Percentiles rank a stretch among this genome's conserved stretches.
These are phyloP conservation scores for Xylariaceae sp. DNA, from an alignment of 2,329 filamentous ascomycete genomes.

Conservation along the genomic window DNA sequence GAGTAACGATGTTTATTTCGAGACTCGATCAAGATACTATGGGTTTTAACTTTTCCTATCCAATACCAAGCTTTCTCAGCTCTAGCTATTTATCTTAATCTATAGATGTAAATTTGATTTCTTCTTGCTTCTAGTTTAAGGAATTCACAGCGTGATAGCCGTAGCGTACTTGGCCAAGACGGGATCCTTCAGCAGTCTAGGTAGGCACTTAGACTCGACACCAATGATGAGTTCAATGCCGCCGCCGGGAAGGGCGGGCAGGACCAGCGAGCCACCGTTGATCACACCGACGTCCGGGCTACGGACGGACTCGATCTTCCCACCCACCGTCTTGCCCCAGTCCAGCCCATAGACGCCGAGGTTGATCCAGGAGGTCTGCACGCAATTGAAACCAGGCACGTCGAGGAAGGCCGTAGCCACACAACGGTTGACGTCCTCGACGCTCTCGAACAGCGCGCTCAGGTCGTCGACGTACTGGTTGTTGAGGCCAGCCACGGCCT, in stretches of 20 bases:
- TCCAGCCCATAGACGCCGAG: conserved; percentile 42
- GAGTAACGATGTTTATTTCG: too few species aligned
- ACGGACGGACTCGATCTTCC: conserved; percentile 40
- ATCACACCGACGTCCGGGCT: conserved; percentile 42
- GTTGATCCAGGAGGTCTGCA: conserved; percentile 44
- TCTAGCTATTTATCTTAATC: too few species aligned
- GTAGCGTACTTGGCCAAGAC: conserved; percentile 39
- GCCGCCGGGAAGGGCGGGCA: conserved; percentile 42
- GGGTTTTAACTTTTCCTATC: too few species aligned
- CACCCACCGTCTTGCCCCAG: conserved; percentile 42
- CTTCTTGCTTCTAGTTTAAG: too few species aligned
- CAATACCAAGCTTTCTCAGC: too few species aligned
- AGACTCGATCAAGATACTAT: too few species aligned
- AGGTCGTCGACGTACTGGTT: conserved; percentile 42
- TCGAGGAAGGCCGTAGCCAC: conserved; percentile 45
- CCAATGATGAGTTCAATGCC: conserved; percentile 44
- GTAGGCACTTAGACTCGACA: conserved; percentile 39
- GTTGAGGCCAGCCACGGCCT: conserved; percentile 40
- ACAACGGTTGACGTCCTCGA: conserved; percentile 42
- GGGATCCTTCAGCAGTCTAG: conserved; percentile 40
- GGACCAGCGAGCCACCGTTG: conserved; percentile 42
- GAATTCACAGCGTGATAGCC: conserved; percentile 28
- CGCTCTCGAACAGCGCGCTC: conserved; percentile 38
- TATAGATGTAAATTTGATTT: not conserved
- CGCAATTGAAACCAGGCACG: conserved; percentile 43